phyloP scores from a whole-genome alignment of 2,329 filamentous ascomycete genomes.

The Lizonia empirigonia region DNA sequence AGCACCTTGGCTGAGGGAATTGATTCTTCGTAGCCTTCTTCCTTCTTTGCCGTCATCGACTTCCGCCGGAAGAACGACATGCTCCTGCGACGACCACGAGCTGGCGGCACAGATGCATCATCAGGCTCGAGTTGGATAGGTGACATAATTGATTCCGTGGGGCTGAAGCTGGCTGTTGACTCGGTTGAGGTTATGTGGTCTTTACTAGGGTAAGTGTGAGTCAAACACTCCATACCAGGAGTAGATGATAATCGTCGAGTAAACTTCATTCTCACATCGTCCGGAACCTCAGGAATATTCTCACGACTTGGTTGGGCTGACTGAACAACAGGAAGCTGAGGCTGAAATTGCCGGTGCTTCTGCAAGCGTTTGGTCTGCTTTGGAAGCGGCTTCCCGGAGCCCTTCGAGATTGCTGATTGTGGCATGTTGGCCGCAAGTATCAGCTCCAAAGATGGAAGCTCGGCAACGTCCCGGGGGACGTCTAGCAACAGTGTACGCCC shows the following conservation, averaged over 20 bases:
- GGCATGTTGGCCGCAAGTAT: slow-evolving; percentile 12
- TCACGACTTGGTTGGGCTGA: slow-evolving; percentile 38
- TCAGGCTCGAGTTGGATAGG: slow-evolving; percentile 29
- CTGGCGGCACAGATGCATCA: slow-evolving; percentile 28
- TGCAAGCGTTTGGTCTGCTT: slow-evolving; percentile 36
- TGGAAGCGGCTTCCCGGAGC: slow-evolving; percentile 29
- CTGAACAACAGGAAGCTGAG: slow-evolving; percentile 39
- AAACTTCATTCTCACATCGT: slow-evolving; percentile 44
- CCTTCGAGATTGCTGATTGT: slow-evolving; percentile 27
- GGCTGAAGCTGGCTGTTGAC: slow-evolving; percentile 13
- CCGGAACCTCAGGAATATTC: slow-evolving; percentile 43
- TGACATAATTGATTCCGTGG: slow-evolving; percentile 2
- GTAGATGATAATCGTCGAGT: slow-evolving; percentile 42
- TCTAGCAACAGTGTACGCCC: slow-evolving; percentile 16
- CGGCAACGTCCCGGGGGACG: slow-evolving; percentile 14
- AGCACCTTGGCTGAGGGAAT: slow-evolving; percentile 33
- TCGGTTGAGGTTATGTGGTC: slow-evolving; percentile 23
- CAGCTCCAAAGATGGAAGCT: slow-evolving; percentile 11
- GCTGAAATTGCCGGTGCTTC: slow-evolving; percentile 37
- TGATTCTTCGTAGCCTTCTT: slow-evolving; percentile 23
- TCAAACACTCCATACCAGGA: slow-evolving; percentile 47
- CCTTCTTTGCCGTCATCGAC: slow-evolving; percentile 32
- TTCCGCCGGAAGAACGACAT: slow-evolving; percentile 41
- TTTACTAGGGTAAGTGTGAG: slow-evolving; percentile 42
- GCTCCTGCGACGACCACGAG: slow-evolving; percentile 32